These are phyloP conservation scores for Coprinopsis marcescibilis DNA, from an alignment of 768 basidiomycete species.

Conservation along the genomic window DNA sequence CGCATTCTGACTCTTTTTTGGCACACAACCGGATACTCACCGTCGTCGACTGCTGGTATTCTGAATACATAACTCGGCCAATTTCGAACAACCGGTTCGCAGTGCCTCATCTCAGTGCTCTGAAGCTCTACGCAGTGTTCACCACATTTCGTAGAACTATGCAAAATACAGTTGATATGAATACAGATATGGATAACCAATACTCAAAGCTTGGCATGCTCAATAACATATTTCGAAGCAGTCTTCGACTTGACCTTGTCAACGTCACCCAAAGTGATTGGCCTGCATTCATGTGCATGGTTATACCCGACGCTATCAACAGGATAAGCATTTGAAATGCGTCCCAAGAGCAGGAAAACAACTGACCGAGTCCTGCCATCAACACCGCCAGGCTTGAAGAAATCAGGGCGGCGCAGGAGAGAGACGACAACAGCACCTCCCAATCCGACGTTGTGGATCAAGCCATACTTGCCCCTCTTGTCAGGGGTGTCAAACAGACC, in stretches of 20 bases:
- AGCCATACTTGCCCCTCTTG: slow-evolving; percentile 68
- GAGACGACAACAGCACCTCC: slow-evolving; percentile 78
- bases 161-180: neutral
- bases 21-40: too few relatives aligned
- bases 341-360: neutral
- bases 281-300: slow-evolving; percentile 63
- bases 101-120: neutral
- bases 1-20: neutral
- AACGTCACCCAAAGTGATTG: slow-evolving; percentile 57
- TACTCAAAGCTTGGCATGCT: slow-evolving; percentile 39
- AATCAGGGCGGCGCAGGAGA: slow-evolving; percentile 71
- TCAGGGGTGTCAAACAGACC: slow-evolving; percentile 59
- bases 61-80: too few relatives aligned
- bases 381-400: slow-evolving; percentile 57
- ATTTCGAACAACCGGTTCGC: too few relatives aligned
- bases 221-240: slow-evolving; percentile 37
- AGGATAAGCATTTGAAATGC: neutral
- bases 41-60: too few relatives aligned
- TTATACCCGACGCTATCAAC: slow-evolving; percentile 67
- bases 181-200: neutral
- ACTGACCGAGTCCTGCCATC: slow-evolving; percentile 64
- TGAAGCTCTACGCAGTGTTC: neutral
- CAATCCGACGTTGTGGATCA: slow-evolving; percentile 80
- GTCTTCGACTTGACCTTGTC: slow-evolving; percentile 72
- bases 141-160: neutral